Evolutionary conservation across 2,329 filamentous ascomycete genomes (phyloP), one percentile per base, ranked within the genome.

Genomic region (Aspergillus glaucus): DNA sequence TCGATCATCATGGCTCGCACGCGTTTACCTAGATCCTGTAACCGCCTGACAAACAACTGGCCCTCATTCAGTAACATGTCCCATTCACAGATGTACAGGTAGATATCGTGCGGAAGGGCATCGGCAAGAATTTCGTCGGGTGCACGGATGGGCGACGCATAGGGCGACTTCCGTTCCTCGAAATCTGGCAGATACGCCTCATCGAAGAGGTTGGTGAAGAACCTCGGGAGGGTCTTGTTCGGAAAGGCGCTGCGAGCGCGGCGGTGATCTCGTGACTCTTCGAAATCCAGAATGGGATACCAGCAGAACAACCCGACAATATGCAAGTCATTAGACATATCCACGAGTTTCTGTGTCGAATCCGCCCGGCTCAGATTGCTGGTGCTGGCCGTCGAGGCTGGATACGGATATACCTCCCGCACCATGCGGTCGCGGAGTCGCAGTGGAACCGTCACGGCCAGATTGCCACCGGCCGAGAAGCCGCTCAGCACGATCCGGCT

Each of bases 11-110:
- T 74, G 43, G 65, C 64, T 17, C 70, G 66, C 4, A 75, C 69
- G 5, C 64, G 65, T 52, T 76, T 77, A 19, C 72, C 69, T 43
- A 75, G 58, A 1, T 51, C 50, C 32, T 74, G 60, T 30, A 76
- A 54, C 10, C 69, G 64, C 10, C 69, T 62, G 41, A 72, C 67
- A 46, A 76, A 75, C 1, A 55, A 51, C 52, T 74, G 67, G 5
- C 79, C 81, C 61, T 85, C 81, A 12, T 76, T 75, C n/a, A 83
- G 70, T 12, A 85, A 68, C 81, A 84, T 84, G 59, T 85, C 81
- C 78, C 79, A 84, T 61, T 85, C 81, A 61, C 81, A 84, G 40
- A 80, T 78, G 59, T 79, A 81, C 55, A 84, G 65, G 49, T 82
- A 79, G 43, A 84, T 76, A 50, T 83, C 76, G n/a, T 77, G 69